phyloP scores from a whole-genome alignment of 1,139 yeast genomes.

The Kurtzmaniella natalensis region DNA sequence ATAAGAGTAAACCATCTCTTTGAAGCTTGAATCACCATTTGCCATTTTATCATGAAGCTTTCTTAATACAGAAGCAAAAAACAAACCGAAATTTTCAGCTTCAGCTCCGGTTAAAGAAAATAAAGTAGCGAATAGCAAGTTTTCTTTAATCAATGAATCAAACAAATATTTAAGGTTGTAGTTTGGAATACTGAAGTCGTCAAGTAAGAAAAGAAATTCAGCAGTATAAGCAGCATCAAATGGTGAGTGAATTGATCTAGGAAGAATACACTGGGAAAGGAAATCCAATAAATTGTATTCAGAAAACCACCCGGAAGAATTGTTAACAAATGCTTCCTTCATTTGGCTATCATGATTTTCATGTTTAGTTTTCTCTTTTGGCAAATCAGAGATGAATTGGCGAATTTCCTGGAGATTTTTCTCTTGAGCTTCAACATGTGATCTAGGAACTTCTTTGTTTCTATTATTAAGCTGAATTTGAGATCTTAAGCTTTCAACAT shows the following conservation, averaged over 20 bases:
- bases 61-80: constrained; percentile 54
- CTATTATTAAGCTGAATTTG: constrained; percentile 24
- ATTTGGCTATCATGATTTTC: constrained; percentile 16
- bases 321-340: constrained; percentile 11
- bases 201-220: constrained; percentile 52
- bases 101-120: constrained; percentile 73
- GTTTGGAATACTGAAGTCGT: constrained; percentile 36
- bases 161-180: constrained; percentile 44
- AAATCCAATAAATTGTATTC: constrained; percentile 25
- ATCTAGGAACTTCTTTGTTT: constrained; percentile 25
- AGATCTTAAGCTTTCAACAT: constrained; percentile 28
- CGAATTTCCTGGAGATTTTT: constrained; percentile 27
- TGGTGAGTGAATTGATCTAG: constrained; percentile 75
- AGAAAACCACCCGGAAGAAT: constrained; percentile 23
- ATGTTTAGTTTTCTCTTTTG: constrained; percentile 31
- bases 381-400: constrained; percentile 18
- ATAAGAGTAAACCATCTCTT: constrained; percentile 48
- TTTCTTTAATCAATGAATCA: constrained; percentile 45
- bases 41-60: constrained; percentile 40
- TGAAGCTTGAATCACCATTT: constrained; percentile 29
- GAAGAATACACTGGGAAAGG: constrained; percentile 65
- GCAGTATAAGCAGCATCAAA: constrained; percentile 78
- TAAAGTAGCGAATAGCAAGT: constrained; percentile 54
- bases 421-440: constrained; percentile 21
- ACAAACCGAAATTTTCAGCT: constrained; percentile 79